These are phyloP conservation scores for Trypanosoma vivax DNA, from an alignment of 208 protist genomes.

Conservation along the genomic window DNA sequence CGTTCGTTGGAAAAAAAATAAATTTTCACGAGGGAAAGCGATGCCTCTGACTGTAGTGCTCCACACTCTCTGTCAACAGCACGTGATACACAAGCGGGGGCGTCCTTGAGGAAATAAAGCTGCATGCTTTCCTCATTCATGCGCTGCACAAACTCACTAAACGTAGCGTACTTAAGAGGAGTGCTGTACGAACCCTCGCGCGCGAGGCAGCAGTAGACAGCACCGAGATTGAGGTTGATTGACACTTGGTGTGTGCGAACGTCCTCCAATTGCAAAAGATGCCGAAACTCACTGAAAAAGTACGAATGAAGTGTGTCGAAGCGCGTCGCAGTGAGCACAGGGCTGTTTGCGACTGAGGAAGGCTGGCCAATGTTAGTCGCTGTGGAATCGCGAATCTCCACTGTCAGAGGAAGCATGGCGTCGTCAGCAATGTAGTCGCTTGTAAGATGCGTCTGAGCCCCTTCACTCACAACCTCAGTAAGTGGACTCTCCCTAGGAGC, in stretches of 20 bases:
- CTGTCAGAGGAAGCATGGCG: constrained; percentile 17
- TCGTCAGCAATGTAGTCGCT: constrained; percentile 29
- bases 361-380: constrained; percentile 19
- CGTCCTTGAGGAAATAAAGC: constrained; percentile 81
- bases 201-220: constrained; percentile 76
- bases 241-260: constrained; percentile 68
- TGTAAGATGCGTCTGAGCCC: constrained; percentile 17
- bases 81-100: constrained; percentile 68
- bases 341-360: constrained; percentile 56
- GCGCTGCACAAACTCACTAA: constrained; percentile 75
- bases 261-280: constrained; percentile 64
- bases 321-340: constrained; percentile 59
- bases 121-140: constrained; percentile 86
- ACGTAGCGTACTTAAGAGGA: constrained; percentile 71
- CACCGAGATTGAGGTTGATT: constrained; percentile 68
- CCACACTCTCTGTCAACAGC: constrained; percentile 75
- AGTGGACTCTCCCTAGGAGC: constrained; percentile 7
- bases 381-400: constrained; percentile 14
- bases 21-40: constrained; percentile 68
- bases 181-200: constrained; percentile 69
- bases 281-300: constrained; percentile 65
- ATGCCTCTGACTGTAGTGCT: constrained; percentile 54
- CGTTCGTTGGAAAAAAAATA: constrained; percentile 81
- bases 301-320: constrained; percentile 61
- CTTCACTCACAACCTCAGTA: background rate